Conservation (phyloP, 1,284 basidiomycete species). For the Pseudozyma sp. region DNA sequence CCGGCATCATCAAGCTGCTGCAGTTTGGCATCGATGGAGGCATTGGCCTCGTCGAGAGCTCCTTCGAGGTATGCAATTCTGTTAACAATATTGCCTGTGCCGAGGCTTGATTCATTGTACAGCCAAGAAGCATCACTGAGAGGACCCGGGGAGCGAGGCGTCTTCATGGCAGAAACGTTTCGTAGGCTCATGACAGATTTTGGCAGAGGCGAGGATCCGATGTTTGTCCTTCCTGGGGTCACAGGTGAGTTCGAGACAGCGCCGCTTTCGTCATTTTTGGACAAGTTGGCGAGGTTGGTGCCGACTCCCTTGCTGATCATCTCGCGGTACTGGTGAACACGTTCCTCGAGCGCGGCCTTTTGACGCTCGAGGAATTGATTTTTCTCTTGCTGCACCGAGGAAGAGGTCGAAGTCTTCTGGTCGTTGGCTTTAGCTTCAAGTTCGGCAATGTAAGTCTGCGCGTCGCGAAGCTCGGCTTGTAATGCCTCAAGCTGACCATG, state of each 20-base stretch:
- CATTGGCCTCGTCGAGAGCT: constrained; percentile 54
- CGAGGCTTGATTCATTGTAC: constrained; percentile 57
- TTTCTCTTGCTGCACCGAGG: constrained; percentile 25
- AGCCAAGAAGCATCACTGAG: constrained; percentile 55
- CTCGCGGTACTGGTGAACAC: constrained; percentile 48
- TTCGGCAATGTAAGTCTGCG: constrained; percentile 22
- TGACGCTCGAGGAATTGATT: constrained; percentile 32
- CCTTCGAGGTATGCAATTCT: constrained; percentile 46
- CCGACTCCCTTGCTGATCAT: constrained; percentile 48
- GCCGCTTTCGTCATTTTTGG: constrained; percentile 9
- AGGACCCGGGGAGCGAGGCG: constrained; percentile 43
- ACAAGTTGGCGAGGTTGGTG: constrained; percentile 38
- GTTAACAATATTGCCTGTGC: constrained; percentile 41
- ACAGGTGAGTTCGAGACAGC: constrained; percentile 13
- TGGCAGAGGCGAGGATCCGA: constrained; percentile 40
- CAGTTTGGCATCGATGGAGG: constrained; percentile 55
- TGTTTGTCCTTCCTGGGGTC: constrained; percentile 20
- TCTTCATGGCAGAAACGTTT: constrained; percentile 44
- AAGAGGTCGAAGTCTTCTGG: constrained; percentile 12
- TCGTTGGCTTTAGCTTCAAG: constrained; percentile 16
- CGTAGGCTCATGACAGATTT: constrained; percentile 46
- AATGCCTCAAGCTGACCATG: constrained; percentile 14
- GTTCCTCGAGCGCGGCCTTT: constrained; percentile 42
- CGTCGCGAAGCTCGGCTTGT: constrained; percentile 21
- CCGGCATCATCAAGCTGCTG: constrained; percentile 50